These are phyloP conservation scores for Arachnopeziza araneosa DNA, from an alignment of 2,329 filamentous ascomycete species.

Conservation along the genomic window DNA sequence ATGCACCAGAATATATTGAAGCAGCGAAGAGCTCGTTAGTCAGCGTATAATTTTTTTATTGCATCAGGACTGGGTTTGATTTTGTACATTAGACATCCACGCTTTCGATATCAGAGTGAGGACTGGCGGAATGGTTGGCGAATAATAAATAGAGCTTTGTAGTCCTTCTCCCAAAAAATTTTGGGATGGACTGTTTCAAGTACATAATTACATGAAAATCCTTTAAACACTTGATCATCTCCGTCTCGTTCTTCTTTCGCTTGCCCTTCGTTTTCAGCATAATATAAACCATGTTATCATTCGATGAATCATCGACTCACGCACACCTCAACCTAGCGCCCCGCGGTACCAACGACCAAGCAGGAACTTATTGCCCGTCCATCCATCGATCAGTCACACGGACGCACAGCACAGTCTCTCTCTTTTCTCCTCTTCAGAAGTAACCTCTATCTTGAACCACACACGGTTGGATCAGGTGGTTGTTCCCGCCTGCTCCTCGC, in stretches of 20 bases:
- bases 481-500: too few species aligned
- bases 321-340: too few species aligned
- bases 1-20: constrained; percentile 46
- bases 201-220: neutral
- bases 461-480: too few species aligned
- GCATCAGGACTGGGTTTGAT: neutral
- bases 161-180: neutral
- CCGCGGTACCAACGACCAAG: too few species aligned
- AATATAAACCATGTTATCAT: too few species aligned
- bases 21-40: constrained; percentile 26
- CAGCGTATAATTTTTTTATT: constrained; percentile 7
- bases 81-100: neutral
- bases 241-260: neutral
- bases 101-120: neutral
- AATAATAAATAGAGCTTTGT: neutral
- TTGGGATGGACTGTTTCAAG: neutral
- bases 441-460: too few species aligned
- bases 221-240: neutral
- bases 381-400: too few species aligned
- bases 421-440: too few species aligned
- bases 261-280: neutral
- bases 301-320: too few species aligned
- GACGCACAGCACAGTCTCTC: too few species aligned
- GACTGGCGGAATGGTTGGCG: neutral
- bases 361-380: too few species aligned